Base-by-base conservation (phyloP, 768 basidiomycete species). In the Lactarius vividus region DNA sequence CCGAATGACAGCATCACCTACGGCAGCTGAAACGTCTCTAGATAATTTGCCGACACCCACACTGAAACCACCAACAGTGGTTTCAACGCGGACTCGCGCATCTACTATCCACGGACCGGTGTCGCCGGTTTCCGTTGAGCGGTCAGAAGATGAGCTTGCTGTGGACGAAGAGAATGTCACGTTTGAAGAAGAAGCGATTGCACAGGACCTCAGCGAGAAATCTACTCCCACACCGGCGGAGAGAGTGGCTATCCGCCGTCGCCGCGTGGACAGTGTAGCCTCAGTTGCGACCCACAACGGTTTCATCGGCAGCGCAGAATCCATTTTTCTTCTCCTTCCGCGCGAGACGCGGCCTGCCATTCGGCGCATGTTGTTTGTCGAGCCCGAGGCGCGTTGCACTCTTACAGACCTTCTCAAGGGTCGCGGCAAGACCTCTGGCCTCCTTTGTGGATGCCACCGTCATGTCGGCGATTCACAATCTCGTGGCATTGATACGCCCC, bases 271-370 rank as follows among this genome's bases (percentile, higher is more conserved):
- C 70, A 75, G 74, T 69, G 37, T 68, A 26, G 72, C 76, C n/a
- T 75, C 74, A 54, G 83, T 87, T 59, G 77, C 84, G 52, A 93
- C 92, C 1, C 90, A 85, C 81, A 84, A 85, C 70, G 74, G 78
- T 59, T 85, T 84, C 28, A 84, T 62, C 1, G 61, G 84, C 62
- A 89, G 91, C 23, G 88, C 93, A 31, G 96, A 98, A 75, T 95
- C 94, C 9, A 97, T 99, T 73, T 98, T 99, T 82, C 87, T 96
- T 23, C 82, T 98, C 11, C 83, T 99, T 28, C 97, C 97, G 2
- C 88, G 97, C 61, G 96, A 99, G 78, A 87, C 94, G 16, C 85
- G 97, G 46, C 83, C 88, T 8, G 93, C 91, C 16, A 83, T 99
- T 66, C 90, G 94, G 65, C 85, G 95, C 61, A 99, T 99, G 97